Percentiles rank a stretch among this genome's conserved stretches.
Evolutionary conservation across 352 stramenopile species (phyloP).

Genomic region (Saprolegnia diclina): DNA sequence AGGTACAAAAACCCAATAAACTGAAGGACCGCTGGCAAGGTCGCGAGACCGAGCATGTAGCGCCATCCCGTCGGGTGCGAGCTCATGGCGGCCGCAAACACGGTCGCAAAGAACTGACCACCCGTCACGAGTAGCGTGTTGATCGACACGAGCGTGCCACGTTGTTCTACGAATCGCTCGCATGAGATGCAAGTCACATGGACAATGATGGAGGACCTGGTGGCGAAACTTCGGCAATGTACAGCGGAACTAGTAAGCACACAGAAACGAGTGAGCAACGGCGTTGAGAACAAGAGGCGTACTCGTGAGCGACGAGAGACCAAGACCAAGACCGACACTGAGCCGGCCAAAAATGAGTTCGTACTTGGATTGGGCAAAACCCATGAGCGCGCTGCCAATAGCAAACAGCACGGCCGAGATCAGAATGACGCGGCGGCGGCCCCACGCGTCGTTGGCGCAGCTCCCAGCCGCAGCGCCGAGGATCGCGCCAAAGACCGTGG

Average conservation of each 20-base stretch:
- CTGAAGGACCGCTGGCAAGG: constrained; percentile 59
- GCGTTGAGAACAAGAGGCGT: not conserved
- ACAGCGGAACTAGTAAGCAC: constrained; percentile 48
- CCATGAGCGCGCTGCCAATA: constrained; percentile 57
- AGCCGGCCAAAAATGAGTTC: constrained; percentile 51
- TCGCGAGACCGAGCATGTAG: constrained; percentile 73
- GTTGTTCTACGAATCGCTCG: constrained; percentile 32
- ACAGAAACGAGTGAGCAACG: not conserved
- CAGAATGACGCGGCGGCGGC: constrained; percentile 59
- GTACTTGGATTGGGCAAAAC: constrained; percentile 39
- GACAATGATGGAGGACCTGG: constrained; percentile 18
- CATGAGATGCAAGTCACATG: not conserved
- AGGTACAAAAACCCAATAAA: constrained; percentile 60
- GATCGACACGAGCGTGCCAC: constrained; percentile 63
- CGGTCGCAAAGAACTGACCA: constrained; percentile 70
- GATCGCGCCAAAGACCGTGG: constrained; percentile 69
- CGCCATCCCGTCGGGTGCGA: constrained; percentile 53
- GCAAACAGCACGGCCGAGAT: constrained; percentile 57
- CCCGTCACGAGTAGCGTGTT: constrained; percentile 71
- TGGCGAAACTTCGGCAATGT: constrained; percentile 70
- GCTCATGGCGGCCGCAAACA: constrained; percentile 55
- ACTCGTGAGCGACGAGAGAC: constrained; percentile 62
- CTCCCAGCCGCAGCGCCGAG: constrained; percentile 50
- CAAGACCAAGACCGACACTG: constrained; percentile 59
- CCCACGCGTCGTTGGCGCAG: constrained; percentile 50